A percentile compares a stretch with the other conserved stretches of the same genome.
These are phyloP conservation scores for Cyclostephanos tholiformis DNA, from an alignment of 108 stramenopile genomes.

Conservation along the genomic window DNA sequence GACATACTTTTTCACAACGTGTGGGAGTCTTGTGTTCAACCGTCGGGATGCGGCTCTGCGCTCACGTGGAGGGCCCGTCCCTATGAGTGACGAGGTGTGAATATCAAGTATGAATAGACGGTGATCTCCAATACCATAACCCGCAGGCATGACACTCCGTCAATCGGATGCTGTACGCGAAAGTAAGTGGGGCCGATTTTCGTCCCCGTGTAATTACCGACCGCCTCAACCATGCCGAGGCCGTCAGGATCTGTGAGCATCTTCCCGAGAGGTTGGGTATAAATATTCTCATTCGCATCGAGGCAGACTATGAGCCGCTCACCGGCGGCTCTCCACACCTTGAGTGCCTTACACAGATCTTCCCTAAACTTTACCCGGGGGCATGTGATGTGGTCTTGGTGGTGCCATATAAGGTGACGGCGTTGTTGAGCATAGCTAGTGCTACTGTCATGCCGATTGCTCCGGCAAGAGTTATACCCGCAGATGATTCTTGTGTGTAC, in stretches of 20 bases:
- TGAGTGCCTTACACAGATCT: neutral
- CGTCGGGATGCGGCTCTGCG: neutral
- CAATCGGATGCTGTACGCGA: neutral
- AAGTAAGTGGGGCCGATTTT: neutral
- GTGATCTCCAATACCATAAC: conserved; percentile 15
- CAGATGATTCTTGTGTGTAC: too few relatives aligned
- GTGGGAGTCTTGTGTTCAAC: neutral
- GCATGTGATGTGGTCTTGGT: conserved; percentile 1
- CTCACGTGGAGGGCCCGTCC: neutral
- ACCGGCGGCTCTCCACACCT: neutral
- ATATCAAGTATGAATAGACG: conserved; percentile 7
- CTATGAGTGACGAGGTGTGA: neutral
- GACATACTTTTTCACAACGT: neutral
- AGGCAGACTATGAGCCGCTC: too few relatives aligned
- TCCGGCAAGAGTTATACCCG: too few relatives aligned
- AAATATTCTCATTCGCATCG: neutral
- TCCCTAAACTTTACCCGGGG: neutral
- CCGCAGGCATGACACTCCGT: conserved; percentile 9
- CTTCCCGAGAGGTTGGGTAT: neutral
- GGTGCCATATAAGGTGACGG: too few relatives aligned
- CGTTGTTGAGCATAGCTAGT: too few relatives aligned
- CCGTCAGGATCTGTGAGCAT: neutral
- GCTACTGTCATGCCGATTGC: too few relatives aligned
- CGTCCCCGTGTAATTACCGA: neutral
- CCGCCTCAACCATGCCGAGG: neutral